phyloP scores from a whole-genome alignment of 2,329 filamentous ascomycete species.

The Aspergillus terreus region DNA sequence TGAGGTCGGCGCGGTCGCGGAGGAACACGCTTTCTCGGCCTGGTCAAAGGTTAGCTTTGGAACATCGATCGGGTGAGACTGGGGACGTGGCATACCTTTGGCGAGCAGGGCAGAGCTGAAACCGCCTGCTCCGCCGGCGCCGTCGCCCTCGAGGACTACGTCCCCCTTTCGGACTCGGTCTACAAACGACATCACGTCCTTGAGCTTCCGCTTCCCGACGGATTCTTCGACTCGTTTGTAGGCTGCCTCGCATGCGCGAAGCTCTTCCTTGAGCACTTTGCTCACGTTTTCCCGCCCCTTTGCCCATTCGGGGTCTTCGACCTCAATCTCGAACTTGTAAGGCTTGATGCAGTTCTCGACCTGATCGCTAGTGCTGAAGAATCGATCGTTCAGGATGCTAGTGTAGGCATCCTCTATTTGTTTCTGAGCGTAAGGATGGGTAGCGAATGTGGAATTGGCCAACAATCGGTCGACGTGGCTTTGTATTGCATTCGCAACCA shows the following conservation, averaged over 20 bases:
- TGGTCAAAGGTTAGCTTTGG: conserved; percentile 33
- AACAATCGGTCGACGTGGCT: conserved; percentile 77
- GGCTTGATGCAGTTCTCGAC: conserved; percentile 99
- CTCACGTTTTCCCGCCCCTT: conserved; percentile 80
- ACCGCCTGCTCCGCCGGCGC: conserved; percentile 79
- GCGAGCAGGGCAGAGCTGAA: conserved; percentile 84
- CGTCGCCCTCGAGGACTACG: conserved; percentile 77
- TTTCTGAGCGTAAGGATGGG: conserved; percentile 86
- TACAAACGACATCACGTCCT: conserved; percentile 85
- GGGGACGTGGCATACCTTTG: conserved; percentile 58
- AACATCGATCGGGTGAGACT: background rate
- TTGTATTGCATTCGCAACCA: conserved; percentile 85
- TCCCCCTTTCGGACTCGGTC: conserved; percentile 87
- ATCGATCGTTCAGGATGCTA: conserved; percentile 85
- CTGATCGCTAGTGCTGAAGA: conserved; percentile 96
- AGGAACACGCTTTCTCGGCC: conserved; percentile 93
- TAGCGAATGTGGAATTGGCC: conserved; percentile 74
- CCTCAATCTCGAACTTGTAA: conserved; percentile 96
- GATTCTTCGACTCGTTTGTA: conserved; percentile 69
- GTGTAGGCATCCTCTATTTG: conserved; percentile 90
- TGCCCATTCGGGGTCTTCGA: conserved; percentile 85
- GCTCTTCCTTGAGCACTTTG: conserved; percentile 77
- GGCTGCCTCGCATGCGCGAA: conserved; percentile 77
- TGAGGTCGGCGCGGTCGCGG: conserved; percentile 81
- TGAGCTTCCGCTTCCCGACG: conserved; percentile 78